Conservation (phyloP, 495 filamentous ascomycete species). For the Penicillium subrubescens region DNA sequence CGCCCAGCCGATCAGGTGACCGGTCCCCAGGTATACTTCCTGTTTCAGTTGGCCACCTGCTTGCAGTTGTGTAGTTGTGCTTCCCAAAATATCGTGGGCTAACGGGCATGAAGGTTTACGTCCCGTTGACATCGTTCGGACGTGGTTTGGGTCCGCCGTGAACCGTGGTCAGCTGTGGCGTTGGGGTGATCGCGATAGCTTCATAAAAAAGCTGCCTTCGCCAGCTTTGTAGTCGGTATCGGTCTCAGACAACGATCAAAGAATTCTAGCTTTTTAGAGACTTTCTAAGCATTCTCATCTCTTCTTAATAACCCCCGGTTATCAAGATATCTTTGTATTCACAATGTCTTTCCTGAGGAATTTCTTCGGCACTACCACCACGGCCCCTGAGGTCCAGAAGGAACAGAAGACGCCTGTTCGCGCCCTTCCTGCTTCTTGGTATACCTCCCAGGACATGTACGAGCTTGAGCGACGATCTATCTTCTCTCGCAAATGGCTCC, state of each 20-base stretch:
- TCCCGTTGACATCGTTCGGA: conserved; percentile 14
- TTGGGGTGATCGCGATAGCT: conserved; percentile 14
- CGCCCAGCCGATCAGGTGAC: conserved; percentile 28
- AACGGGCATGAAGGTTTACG: conserved; percentile 13
- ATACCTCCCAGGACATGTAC: conserved; percentile 47
- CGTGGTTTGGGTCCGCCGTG: conserved; percentile 8
- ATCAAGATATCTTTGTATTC: conserved; percentile 10
- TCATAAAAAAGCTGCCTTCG: conserved; percentile 22
- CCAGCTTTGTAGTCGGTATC: conserved; percentile 10
- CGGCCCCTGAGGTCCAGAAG: conserved; percentile 12
- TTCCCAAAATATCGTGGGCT: conserved; percentile 9
- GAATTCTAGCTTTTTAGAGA: background rate
- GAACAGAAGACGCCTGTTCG: conserved; percentile 32
- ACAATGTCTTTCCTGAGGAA: conserved; percentile 36
- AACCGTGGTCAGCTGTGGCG: conserved; percentile 11
- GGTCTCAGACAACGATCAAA: background rate
- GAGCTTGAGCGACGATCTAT: conserved; percentile 51
- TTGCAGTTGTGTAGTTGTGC: background rate
- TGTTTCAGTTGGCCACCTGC: conserved; percentile 25
- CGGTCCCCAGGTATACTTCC: conserved; percentile 27
- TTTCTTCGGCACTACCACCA: conserved; percentile 30
- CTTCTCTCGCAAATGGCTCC: conserved; percentile 52
- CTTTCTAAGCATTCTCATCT: background rate
- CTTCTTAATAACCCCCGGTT: background rate
- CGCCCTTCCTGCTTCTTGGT: conserved; percentile 50